Base-by-base conservation (phyloP, 495 filamentous ascomycete species). In the Penicillium egyptiacum region DNA sequence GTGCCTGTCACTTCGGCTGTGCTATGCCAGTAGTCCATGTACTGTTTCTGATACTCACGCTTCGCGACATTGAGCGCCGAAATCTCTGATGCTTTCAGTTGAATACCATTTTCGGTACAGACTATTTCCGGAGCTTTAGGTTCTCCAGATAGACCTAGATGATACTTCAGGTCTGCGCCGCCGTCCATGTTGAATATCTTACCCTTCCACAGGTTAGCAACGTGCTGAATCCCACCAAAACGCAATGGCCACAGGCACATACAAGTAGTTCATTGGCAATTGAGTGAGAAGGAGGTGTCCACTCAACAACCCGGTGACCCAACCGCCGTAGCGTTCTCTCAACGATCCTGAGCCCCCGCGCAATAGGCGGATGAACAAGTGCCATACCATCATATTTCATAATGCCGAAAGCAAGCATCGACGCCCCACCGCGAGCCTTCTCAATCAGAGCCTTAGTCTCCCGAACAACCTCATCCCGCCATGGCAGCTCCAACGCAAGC, bases 11-110 rank as follows among this genome's bases (percentile, higher is more conserved):
- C 33, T 20, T 73, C 60, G 1, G 68, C 70, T 0, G 85, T 89
- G 42, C 69, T 80, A 59, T 87, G 85, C 86, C 86, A 89, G 69
- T 87, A 88, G 31, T 86, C 84, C 78, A 85, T 78, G 58, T 88
- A 88, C 43, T 79, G 75, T 61, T 85, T 86, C 66, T 84, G 81
- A 50, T 80, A 79, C 43, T 82, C 71, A 10, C 85, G 76, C 57
- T 84, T 82, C n/a, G 68, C 62, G 11, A 88, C 69, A 53, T 88
- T 88, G 17, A 76, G 57, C 20, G 66, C 76, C 10, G 82, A 74
- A 44, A 88, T 79, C 12, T 79, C 71, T 6, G 60, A 70, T 0
- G 80, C 81, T 30, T 60, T 76, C 44, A 75, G 63, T 12, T 75
- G 63, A 3, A 61, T 63, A 11, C 64, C 56, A 17, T 53, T 49